These are phyloP conservation scores for Gossypium lobatum DNA, from an alignment of 441 rosid genomes.

Conservation along the genomic window DNA sequence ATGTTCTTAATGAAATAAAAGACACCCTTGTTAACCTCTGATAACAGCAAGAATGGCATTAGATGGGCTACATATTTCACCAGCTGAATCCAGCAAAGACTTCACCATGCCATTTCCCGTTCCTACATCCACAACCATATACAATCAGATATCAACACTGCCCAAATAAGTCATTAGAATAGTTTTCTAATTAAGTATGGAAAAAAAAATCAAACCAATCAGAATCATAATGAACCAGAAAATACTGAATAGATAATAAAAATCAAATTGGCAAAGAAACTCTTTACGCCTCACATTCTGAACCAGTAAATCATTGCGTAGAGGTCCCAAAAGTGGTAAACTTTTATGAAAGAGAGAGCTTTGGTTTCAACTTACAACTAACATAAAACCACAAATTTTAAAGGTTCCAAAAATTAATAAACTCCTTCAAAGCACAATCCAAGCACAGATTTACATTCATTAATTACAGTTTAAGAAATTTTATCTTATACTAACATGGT, in stretches of 20 bases:
- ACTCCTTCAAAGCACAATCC: not conserved
- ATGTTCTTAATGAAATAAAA: constrained; percentile 5
- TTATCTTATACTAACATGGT: constrained; percentile 3
- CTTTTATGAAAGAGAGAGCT: not conserved
- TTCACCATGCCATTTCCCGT: constrained; percentile 93
- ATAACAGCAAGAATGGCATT: constrained; percentile 70
- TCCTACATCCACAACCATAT: constrained; percentile 39
- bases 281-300: not conserved
- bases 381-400: not conserved
- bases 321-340: not conserved
- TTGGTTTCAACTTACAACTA: not conserved
- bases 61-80: constrained; percentile 56
- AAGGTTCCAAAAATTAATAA: not conserved
- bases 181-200: not conserved
- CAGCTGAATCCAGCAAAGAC: constrained; percentile 67
- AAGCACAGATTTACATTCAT: not conserved
- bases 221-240: not conserved
- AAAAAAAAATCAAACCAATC: not conserved
- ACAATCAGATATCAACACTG: constrained; percentile 2
- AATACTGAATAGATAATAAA: not conserved
- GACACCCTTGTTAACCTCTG: constrained; percentile 47
- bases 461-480: not conserved
- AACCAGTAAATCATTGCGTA: not conserved
- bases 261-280: not conserved
- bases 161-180: not conserved